Base-by-base conservation (phyloP, 768 basidiomycete species). In the Russula olivacea region DNA sequence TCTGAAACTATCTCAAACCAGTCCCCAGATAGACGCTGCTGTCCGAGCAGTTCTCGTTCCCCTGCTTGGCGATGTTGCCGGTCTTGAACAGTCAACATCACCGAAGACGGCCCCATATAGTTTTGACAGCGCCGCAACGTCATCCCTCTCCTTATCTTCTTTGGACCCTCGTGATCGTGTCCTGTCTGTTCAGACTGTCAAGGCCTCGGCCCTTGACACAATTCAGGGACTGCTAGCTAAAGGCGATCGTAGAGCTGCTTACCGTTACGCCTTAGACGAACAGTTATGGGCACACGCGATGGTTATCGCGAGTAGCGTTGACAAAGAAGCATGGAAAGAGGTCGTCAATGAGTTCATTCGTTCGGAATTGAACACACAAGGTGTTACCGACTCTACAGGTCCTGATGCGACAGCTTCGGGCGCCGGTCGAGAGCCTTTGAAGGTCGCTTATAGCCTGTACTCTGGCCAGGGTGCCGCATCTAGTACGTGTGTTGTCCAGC, bases 251-350 rank as follows among this genome's bases (percentile, higher is more conserved):
- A 84, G 83, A 23, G 84, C 87, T 66, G 97, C 97, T 1, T 93
- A 90, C 71, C 85, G 86, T 61, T 94, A 85, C 72, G 96, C 97
- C 3, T 78, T 92, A 48, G 90, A 95, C 62, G 83, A 93, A 73
- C 88, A 83, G 69, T 74, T 98, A 47, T 99, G 96, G 95, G 86
- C 92, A 0, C 97, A 99, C 73, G 96, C 97, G 2, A 85, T 98
- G 83, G 74, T 98, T 59, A 93, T 99, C 66, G 86, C 96, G 11
- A 95, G 91, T 69, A 88, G 90, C 59, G 82, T 97, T 56, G 96
- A 96, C 73, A 91, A 90, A 68, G 94, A 97, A 32, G 80, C 91
- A 2, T 98, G 93, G 93, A 91, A 90, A 69, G 92, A 93, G 64
- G 89, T 88, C 14, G 89, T 92, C 0, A 83, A 81, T 49, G 91